Conservation (phyloP, 2,329 filamentous ascomycete species). For the Eutypa lata region DNA sequence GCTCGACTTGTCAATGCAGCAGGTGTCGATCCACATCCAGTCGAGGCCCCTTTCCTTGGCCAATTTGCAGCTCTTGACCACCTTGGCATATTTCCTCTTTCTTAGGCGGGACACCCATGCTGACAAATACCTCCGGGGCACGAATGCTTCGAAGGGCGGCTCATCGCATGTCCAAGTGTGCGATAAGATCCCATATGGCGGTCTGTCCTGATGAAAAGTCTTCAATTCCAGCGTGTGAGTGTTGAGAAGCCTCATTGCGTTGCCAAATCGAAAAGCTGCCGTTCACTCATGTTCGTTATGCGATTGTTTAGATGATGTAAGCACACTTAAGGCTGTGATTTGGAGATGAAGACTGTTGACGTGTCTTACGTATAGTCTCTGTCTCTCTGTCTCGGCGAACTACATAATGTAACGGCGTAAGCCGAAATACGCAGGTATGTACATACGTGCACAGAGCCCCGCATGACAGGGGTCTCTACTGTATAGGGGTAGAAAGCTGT, state of each 20-base stretch:
- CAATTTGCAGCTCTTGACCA: neutral
- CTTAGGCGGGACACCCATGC: neutral
- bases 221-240: neutral
- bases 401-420: too few relatives aligned
- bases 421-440: too few relatives aligned
- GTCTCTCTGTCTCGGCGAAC: too few relatives aligned
- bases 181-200: constrained; percentile 14
- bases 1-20: constrained; percentile 3
- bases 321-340: too few relatives aligned
- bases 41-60: neutral
- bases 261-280: too few relatives aligned
- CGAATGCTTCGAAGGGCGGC: neutral
- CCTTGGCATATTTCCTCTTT: neutral
- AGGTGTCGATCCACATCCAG: neutral
- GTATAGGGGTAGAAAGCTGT: too few relatives aligned
- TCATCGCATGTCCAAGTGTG: constrained; percentile 8
- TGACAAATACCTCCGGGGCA: neutral
- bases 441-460: too few relatives aligned
- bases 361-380: too few relatives aligned
- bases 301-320: too few relatives aligned
- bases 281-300: too few relatives aligned
- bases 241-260: constrained; percentile 1
- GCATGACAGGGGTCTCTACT: too few relatives aligned
- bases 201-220: neutral
- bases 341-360: too few relatives aligned